Percentiles rank a stretch among this genome's conserved stretches.
These are phyloP conservation scores for Ramalina intermedia DNA, from an alignment of 495 filamentous ascomycete species.

Conservation along the genomic window DNA sequence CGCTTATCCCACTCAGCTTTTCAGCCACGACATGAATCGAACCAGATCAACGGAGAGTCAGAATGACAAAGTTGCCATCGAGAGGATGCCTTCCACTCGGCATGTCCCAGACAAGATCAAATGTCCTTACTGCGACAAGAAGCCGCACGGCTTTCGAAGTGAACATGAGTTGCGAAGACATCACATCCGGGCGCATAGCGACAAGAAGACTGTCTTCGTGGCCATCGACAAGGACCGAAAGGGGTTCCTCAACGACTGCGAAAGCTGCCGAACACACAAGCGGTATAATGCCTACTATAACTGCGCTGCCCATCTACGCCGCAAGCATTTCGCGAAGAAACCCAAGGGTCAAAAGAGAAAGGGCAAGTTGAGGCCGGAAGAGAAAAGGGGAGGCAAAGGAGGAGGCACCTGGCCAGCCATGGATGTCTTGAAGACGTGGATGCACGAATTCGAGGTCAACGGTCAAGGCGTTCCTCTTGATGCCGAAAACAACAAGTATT, in stretches of 20 bases:
- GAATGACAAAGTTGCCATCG: constrained; percentile 27
- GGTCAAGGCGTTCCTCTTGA: constrained; percentile 3
- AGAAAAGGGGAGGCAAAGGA: constrained; percentile 67
- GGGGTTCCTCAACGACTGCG: constrained; percentile 51
- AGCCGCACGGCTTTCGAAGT: constrained; percentile 79
- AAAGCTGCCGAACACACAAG: constrained; percentile 65
- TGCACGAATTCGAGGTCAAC: constrained; percentile 47
- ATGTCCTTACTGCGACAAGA: constrained; percentile 59
- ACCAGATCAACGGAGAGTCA: constrained; percentile 35
- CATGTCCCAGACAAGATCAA: constrained; percentile 63
- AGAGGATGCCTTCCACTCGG: constrained; percentile 58
- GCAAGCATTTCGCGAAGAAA: constrained; percentile 71
- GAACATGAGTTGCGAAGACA: constrained; percentile 89
- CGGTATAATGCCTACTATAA: constrained; percentile 90
- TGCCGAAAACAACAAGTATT: background rate
- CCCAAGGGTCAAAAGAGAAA: constrained; percentile 36
- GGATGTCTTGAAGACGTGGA: constrained; percentile 69
- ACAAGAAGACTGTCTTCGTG: constrained; percentile 42
- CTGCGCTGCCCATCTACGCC: constrained; percentile 78
- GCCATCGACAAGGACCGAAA: constrained; percentile 42
- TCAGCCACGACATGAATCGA: constrained; percentile 32
- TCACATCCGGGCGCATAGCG: constrained; percentile 56
- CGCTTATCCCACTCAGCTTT: constrained; percentile 15
- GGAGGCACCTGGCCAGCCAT: constrained; percentile 75
- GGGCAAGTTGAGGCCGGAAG: constrained; percentile 39